These are phyloP conservation scores for Pyricularia sp. DNA, from an alignment of 2,329 filamentous ascomycete species.

Conservation along the genomic window DNA sequence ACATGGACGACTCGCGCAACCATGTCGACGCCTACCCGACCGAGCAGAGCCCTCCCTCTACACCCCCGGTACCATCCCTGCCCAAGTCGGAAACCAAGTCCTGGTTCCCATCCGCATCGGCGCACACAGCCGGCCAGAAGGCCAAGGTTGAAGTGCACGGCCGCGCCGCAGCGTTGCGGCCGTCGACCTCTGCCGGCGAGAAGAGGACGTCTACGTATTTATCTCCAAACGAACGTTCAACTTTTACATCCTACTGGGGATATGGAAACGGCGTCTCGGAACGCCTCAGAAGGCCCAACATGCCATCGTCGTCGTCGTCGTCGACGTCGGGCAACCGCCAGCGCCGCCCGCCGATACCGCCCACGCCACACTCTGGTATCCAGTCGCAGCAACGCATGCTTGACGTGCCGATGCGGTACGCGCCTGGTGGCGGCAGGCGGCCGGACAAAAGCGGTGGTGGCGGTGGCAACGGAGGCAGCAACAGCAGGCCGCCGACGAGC, in stretches of 20 bases:
- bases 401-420: conserved; percentile 5
- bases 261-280: no score
- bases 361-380: not conserved
- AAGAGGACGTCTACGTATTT: not conserved
- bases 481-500: not conserved
- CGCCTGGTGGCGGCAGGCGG: conserved; percentile 17
- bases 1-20: not conserved
- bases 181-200: conserved; percentile 9
- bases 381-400: conserved; percentile 6
- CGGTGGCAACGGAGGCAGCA: not conserved
- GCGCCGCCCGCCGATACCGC: not conserved
- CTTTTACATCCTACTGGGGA: no score
- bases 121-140: conserved; percentile 15
- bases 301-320: not conserved
- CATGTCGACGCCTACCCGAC: no score
- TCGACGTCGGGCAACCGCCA: conserved; percentile 2
- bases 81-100: conserved; percentile 12
- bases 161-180: conserved; percentile 5
- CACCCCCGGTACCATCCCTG: conserved; percentile 13
- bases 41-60: no score
- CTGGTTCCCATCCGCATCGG: conserved; percentile 28
- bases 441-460: conserved; percentile 7
- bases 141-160: conserved; percentile 6
- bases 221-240: no score
- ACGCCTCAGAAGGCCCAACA: no score